These are phyloP conservation scores for Macrolepiota dolichaula DNA, from an alignment of 768 basidiomycete genomes.

Conservation along the genomic window DNA sequence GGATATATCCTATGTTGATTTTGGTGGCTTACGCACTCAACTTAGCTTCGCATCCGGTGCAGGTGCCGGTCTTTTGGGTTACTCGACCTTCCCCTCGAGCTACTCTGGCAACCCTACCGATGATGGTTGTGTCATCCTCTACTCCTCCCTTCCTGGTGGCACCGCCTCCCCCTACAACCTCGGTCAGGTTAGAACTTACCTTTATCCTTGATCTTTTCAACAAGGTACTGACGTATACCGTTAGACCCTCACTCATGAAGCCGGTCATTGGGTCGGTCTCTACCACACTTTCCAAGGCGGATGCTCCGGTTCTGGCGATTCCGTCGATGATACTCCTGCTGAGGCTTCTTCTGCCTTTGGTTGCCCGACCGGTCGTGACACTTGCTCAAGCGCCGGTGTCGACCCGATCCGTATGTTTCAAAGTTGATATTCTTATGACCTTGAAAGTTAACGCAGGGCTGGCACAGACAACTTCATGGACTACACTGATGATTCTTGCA, in stretches of 20 bases:
- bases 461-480: conserved; percentile 50
- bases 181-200: conserved; percentile 25
- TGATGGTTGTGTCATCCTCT: conserved; percentile 47
- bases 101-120: conserved; percentile 38
- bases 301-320: conserved; percentile 37
- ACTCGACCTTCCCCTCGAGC: conserved; percentile 48
- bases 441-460: not conserved
- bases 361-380: conserved; percentile 35
- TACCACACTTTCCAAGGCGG: conserved; percentile 60
- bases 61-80: conserved; percentile 46
- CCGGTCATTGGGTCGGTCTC: conserved; percentile 59
- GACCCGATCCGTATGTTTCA: conserved; percentile 39
- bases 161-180: conserved; percentile 38
- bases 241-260: conserved; percentile 51
- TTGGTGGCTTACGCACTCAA: not conserved
- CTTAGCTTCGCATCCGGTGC: conserved; percentile 34
- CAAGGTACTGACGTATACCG: conserved; percentile 4
- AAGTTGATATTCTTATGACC: not conserved
- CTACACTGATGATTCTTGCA: conserved; percentile 49
- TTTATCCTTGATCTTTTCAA: not conserved
- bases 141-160: conserved; percentile 42
- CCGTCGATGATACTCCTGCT: conserved; percentile 43
- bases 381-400: conserved; percentile 36
- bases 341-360: conserved; percentile 41
- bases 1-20: not conserved